Evolutionary conservation across 1,139 yeast species (phyloP), one percentile per base, ranked within the genome.

Genomic region (Suhomyces anneliseae): DNA sequence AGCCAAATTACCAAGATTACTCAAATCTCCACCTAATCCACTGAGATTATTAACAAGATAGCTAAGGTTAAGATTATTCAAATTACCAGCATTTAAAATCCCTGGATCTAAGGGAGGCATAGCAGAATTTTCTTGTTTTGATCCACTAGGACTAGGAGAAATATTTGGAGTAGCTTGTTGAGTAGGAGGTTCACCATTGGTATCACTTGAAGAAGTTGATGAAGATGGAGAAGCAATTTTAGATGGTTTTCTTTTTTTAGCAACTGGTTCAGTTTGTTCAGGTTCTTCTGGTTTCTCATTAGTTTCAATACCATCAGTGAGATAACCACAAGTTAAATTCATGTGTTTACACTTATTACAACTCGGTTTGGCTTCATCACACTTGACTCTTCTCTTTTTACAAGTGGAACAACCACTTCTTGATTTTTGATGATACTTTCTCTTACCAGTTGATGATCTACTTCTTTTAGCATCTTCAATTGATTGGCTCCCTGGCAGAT

Each of bases 371-470:
- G 75, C 72, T 64, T 92, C 98, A 64, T 92, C 97, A 72, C 98
- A 92, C 62, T 92, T 92, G 40, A 92, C 96, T 46, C 97, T 72
- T 57, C 97, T 78, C 55, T 81, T 78, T 61, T 92, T 92, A 67
- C 98, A 92, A 1, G 95, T 88, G 38, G 84, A 79, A 65, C 98
- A 92, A 0, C 98, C 98, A 44, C 82, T 81, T 50, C 96, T 77
- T 33, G 96, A 87, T 66, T 92, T 92, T 52, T 84, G 88, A 61
- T 92, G 98, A 63, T 83, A 87, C 61, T 84, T 85, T 47, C 95
- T 73, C 62, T 81, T 82, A 19, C 73, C 73, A 7, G 72, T 68
- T 8, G 74, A 65, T 4, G 65, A 38, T 44, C 61, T 60, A 51
- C 45, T 44, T 34, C 42, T 44, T 19, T 43, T 46, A 3, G 34